Conservation (phyloP, 1,139 yeast genomes). For the Yamadazyma atlantica region DNA sequence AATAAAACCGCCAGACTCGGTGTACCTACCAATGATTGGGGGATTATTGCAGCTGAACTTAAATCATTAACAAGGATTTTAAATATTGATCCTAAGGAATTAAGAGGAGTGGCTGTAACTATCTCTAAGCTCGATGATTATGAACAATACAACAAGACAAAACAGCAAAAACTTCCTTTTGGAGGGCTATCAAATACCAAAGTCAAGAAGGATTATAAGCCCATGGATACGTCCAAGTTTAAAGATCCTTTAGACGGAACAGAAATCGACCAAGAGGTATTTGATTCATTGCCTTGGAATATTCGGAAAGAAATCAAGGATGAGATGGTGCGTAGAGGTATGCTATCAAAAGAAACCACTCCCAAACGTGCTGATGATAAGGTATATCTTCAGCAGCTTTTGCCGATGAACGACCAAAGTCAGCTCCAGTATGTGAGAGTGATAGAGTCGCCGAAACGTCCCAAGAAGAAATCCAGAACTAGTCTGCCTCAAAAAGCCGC, state of each 20-base stretch:
- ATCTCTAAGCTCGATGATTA: conserved; percentile 54
- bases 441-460: conserved; percentile 31
- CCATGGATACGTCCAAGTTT: conserved; percentile 11
- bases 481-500: conserved; percentile 14
- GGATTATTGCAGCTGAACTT: conserved; percentile 60
- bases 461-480: conserved; percentile 14
- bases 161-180: conserved; percentile 48
- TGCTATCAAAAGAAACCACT: conserved; percentile 15
- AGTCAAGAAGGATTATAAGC: neutral
- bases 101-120: conserved; percentile 78
- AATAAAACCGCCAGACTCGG: conserved; percentile 65
- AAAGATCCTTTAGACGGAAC: conserved; percentile 14
- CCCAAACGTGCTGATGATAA: conserved; percentile 20
- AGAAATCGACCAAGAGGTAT: conserved; percentile 53
- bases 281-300: conserved; percentile 52
- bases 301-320: conserved; percentile 48
- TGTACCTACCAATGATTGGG: conserved; percentile 60
- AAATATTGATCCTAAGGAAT: conserved; percentile 61
- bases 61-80: conserved; percentile 56
- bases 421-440: conserved; percentile 35
- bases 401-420: conserved; percentile 27
- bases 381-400: conserved; percentile 40
- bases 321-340: conserved; percentile 44
- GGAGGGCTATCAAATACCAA: conserved; percentile 6
- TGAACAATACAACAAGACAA: conserved; percentile 23